Conservation (phyloP, 805 yeast genomes). For the Saccharomycopsis malanga region DNA sequence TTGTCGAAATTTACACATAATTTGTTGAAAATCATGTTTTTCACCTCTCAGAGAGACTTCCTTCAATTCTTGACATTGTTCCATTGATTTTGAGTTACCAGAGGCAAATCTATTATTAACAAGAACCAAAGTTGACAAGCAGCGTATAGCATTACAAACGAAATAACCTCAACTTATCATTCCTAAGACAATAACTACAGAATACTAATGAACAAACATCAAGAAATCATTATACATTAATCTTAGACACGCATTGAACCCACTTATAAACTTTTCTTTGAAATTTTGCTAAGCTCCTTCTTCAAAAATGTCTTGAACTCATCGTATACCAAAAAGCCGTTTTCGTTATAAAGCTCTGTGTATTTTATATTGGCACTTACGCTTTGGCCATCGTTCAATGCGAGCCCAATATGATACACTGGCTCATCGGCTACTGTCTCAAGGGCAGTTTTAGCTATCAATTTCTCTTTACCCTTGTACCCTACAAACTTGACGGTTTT, state of each 20-base stretch:
- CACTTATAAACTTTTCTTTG: conserved; percentile 5
- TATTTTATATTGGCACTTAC: conserved; percentile 30
- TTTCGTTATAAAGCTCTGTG: conserved; percentile 38
- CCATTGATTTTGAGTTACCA: too few species aligned
- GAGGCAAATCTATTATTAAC: too few species aligned
- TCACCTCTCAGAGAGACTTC: too few species aligned
- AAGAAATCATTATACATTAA: too few species aligned
- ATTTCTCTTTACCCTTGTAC: conserved; percentile 22
- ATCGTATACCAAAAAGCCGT: conserved; percentile 38
- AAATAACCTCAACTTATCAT: too few species aligned
- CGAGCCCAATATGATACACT: conserved; percentile 33
- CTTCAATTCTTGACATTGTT: too few species aligned
- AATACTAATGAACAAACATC: too few species aligned
- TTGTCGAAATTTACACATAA: too few species aligned
- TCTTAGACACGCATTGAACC: neutral
- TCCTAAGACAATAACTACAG: too few species aligned
- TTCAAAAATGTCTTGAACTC: conserved; percentile 29
- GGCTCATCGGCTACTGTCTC: conserved; percentile 42
- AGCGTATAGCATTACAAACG: too few species aligned
- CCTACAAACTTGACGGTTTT: conserved; percentile 46
- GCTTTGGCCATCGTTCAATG: neutral
- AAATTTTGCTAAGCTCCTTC: conserved; percentile 13
- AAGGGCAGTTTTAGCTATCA: conserved; percentile 34
- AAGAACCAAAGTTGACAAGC: too few species aligned
- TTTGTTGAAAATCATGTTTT: too few species aligned